Conservation (phyloP, 1,284 basidiomycete genomes). For the Kwoniella shivajii region DNA sequence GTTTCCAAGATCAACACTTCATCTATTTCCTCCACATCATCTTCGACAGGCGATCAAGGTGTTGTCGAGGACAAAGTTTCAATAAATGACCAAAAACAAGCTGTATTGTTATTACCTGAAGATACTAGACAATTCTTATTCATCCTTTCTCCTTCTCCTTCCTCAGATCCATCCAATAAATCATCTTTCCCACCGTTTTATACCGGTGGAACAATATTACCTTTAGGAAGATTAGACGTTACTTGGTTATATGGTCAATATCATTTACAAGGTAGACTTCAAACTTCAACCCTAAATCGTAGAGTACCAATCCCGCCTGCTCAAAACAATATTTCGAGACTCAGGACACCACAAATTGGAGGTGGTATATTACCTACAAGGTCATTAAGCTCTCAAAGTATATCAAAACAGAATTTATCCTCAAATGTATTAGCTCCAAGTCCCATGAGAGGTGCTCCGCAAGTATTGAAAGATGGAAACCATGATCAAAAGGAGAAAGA, state of each 20-base stretch:
- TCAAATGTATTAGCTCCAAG: slow-evolving; percentile 7
- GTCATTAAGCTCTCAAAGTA: slow-evolving; percentile 7
- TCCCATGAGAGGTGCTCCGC: background rate
- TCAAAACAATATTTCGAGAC: background rate
- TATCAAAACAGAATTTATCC: no score
- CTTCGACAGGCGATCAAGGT: no score
- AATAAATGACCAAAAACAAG: background rate
- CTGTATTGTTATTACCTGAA: slow-evolving; percentile 73
- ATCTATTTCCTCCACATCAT: no score
- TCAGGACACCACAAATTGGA: background rate
- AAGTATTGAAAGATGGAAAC: no score
- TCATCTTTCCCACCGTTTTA: slow-evolving; percentile 60
- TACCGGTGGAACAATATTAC: slow-evolving; percentile 68
- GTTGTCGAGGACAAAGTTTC: no score
- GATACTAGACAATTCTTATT: slow-evolving; percentile 83
- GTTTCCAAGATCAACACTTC: background rate
- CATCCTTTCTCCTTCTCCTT: slow-evolving; percentile 63
- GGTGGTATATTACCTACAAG: background rate
- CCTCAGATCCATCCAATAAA: slow-evolving; percentile 26
- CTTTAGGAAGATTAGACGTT: slow-evolving; percentile 78
- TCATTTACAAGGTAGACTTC: slow-evolving; percentile 75
- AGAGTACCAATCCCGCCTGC: slow-evolving; percentile 27
- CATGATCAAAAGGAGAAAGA: background rate
- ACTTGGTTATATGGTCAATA: slow-evolving; percentile 61
- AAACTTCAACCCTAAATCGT: slow-evolving; percentile 64